These are phyloP conservation scores for Rhazya stricta DNA, from an alignment of 257 asterid species.

Conservation along the genomic window DNA sequence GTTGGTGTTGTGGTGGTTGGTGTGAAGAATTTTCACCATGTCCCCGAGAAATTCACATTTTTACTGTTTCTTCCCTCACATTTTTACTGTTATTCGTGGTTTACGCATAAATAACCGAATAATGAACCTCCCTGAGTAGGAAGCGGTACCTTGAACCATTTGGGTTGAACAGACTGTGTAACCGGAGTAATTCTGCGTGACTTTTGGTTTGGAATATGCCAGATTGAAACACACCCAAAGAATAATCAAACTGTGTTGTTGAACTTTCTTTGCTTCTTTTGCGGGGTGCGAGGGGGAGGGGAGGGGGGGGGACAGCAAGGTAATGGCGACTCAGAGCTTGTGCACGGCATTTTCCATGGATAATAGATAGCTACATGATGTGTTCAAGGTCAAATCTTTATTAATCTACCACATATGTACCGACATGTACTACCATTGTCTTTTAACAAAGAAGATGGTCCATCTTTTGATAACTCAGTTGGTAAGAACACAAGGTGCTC, in stretches of 20 bases:
- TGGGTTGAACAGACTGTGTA: neutral
- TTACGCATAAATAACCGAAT: no score
- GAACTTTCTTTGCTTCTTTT: neutral
- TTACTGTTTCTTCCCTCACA: neutral
- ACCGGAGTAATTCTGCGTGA: neutral
- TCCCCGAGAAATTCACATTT: neutral
- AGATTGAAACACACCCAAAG: neutral
- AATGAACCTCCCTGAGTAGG: no score
- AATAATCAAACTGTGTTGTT: neutral
- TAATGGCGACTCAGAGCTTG: neutral
- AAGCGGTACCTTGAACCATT: no score
- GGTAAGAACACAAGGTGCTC: neutral
- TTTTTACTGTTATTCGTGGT: no score
- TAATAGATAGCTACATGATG: neutral
- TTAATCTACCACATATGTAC: constrained; percentile 5
- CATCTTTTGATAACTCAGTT: neutral
- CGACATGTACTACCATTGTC: constrained; percentile 3
- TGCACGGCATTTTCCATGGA: neutral
- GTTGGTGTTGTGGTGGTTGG: no score
- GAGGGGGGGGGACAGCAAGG: neutral
- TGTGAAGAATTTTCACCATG: neutral
- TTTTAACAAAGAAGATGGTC: constrained; percentile 1
- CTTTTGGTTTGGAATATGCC: neutral
- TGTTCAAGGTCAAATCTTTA: constrained; percentile 9
- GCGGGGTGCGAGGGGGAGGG: neutral